Percentiles rank a stretch among this genome's conserved stretches.
These are phyloP conservation scores for Trifolium pratense DNA, from an alignment of 306 rosid genomes.

Conservation along the genomic window DNA sequence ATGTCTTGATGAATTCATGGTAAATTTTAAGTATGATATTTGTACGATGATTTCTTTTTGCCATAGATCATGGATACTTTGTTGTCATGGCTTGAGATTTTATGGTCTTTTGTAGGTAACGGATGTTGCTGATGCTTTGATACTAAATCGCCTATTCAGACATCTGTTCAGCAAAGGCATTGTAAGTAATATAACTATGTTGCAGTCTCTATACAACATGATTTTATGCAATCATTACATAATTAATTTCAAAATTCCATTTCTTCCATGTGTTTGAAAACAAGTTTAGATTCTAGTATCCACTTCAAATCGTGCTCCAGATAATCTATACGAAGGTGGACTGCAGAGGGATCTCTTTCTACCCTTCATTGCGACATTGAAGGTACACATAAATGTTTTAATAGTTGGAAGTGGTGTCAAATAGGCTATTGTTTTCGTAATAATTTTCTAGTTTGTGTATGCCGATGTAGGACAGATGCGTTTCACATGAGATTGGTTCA, in stretches of 20 bases:
- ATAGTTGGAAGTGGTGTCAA: slow-evolving; percentile 20
- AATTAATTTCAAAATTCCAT: slow-evolving; percentile 29
- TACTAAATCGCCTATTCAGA: slow-evolving; percentile 79
- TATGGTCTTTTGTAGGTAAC: slow-evolving; percentile 64
- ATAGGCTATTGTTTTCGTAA: slow-evolving; percentile 26
- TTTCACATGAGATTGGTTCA: slow-evolving; percentile 87
- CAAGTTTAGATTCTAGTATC: slow-evolving; percentile 83
- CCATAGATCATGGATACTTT: slow-evolving; percentile 25
- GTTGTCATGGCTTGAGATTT: slow-evolving; percentile 37
- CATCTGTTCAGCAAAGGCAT: slow-evolving; percentile 81
- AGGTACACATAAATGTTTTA: slow-evolving; percentile 56
- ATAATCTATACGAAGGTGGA: slow-evolving; percentile 91
- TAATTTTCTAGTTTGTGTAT: slow-evolving; percentile 38
- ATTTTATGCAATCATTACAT: slow-evolving; percentile 34
- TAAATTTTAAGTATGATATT: slow-evolving; percentile 32
- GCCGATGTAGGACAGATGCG: slow-evolving; percentile 82
- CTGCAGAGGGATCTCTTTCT: slow-evolving; percentile 94
- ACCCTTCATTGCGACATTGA: slow-evolving; percentile 82
- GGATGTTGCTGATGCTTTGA: slow-evolving; percentile 97
- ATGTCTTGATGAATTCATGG: slow-evolving; percentile 99
- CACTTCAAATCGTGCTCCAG: slow-evolving; percentile 98
- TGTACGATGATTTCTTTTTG: slow-evolving; percentile 22
- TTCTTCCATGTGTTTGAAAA: slow-evolving; percentile 46
- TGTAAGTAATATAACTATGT: slow-evolving; percentile 59
- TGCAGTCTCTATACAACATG: slow-evolving; percentile 17